Evolutionary conservation across 257 asterid genomes (phyloP).

Genomic region (Solanum megistacrolobum): DNA sequence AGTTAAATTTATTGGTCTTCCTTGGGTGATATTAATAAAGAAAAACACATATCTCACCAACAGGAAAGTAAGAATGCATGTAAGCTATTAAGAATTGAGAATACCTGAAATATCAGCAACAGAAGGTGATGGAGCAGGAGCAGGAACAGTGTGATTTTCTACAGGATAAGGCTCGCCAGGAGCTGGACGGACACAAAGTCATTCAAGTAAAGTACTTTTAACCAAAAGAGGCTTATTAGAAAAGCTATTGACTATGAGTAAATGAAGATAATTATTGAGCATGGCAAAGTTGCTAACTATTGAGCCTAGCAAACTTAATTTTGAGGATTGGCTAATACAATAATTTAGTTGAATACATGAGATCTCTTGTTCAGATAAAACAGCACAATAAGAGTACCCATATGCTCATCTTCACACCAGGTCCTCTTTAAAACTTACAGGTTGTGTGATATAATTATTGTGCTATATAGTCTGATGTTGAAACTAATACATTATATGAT

Average conservation of each 20-base stretch:
- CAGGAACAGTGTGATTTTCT: slow-evolving; percentile 28
- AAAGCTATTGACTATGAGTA: neutral
- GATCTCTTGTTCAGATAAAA: neutral
- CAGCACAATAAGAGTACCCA: neutral
- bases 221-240: neutral
- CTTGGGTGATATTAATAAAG: neutral
- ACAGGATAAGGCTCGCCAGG: slow-evolving; percentile 74
- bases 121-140: slow-evolving; percentile 73
- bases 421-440: neutral
- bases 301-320: neutral
- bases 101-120: slow-evolving; percentile 50
- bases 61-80: neutral
- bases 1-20: neutral
- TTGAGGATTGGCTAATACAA: neutral
- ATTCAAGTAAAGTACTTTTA: neutral
- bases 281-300: neutral
- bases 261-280: neutral
- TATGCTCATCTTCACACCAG: neutral
- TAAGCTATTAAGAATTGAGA: neutral
- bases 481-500: neutral
- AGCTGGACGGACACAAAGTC: slow-evolving; percentile 31
- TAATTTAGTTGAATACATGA: neutral
- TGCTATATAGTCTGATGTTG: neutral
- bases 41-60: neutral
- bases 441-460: neutral